A percentile compares a stretch with the other conserved stretches of the same genome.
Conservation (phyloP, 768 basidiomycete genomes). For the Lactifluus pinguis region DNA sequence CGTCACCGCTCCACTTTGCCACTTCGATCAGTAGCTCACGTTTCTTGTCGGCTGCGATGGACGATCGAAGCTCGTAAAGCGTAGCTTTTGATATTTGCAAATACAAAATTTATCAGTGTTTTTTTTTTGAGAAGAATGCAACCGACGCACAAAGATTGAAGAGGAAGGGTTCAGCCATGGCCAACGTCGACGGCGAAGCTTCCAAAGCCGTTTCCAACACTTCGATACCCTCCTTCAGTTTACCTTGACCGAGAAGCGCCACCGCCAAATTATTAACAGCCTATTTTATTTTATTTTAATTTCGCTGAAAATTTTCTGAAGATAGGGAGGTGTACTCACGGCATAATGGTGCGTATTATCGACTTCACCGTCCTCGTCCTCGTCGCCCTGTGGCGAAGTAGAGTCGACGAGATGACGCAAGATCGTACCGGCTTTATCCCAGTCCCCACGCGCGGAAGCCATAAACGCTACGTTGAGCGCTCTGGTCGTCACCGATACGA, state of each 20-base stretch:
- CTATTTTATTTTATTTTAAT: constrained; percentile 28
- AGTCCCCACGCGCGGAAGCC: constrained; percentile 62
- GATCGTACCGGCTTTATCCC: constrained; percentile 41
- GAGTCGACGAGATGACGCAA: constrained; percentile 41
- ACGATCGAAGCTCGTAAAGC: constrained; percentile 71
- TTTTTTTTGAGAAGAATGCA: not conserved
- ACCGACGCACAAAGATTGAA: constrained; percentile 67
- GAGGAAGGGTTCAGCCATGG: constrained; percentile 72
- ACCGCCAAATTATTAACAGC: constrained; percentile 76
- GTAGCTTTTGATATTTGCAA: constrained; percentile 45
- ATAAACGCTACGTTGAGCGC: constrained; percentile 60
- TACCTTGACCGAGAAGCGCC: constrained; percentile 59
- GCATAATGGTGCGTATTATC: constrained; percentile 27
- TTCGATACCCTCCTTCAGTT: constrained; percentile 66
- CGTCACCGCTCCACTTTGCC: constrained; percentile 82
- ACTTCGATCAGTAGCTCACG: constrained; percentile 64
- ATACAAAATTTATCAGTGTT: too few relatives aligned
- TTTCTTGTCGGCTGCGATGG: constrained; percentile 67
- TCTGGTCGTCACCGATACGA: constrained; percentile 32
- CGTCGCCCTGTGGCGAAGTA: not conserved
- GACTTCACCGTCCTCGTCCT: constrained; percentile 41
- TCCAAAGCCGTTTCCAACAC: constrained; percentile 54
- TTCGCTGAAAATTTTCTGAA: too few relatives aligned
- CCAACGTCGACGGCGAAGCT: constrained; percentile 59
- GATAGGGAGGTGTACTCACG: not conserved